Conservation (phyloP, 2,329 filamentous ascomycete species). For the Xylariaceae sp. region DNA sequence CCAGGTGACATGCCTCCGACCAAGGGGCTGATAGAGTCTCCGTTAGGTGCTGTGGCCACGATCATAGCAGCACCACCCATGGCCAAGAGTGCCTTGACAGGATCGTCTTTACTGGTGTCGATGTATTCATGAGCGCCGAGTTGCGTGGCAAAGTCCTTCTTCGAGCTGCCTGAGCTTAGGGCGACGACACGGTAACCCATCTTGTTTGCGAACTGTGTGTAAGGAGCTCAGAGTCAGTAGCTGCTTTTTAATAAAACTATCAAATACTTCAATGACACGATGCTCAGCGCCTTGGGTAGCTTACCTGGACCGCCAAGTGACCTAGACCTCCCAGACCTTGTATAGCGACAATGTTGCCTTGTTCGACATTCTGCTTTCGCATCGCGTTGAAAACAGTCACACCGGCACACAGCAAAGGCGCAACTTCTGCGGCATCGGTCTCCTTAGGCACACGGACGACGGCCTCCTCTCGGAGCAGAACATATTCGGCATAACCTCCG, state of each 20-base stretch:
- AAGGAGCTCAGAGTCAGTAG: no score
- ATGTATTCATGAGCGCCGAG: constrained; percentile 61
- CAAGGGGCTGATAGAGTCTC: constrained; percentile 50
- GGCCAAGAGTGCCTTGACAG: constrained; percentile 44
- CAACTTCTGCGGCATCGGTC: constrained; percentile 49
- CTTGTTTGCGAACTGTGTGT: constrained; percentile 64
- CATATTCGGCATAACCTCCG: constrained; percentile 67
- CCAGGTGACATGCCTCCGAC: constrained; percentile 48
- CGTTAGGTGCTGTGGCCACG: constrained; percentile 60
- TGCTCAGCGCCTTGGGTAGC: no score
- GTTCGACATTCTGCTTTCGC: constrained; percentile 49
- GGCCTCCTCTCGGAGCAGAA: constrained; percentile 56
- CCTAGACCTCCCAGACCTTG: constrained; percentile 74
- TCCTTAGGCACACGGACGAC: constrained; percentile 51
- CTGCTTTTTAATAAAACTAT: no score
- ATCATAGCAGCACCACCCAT: constrained; percentile 61
- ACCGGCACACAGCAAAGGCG: constrained; percentile 61
- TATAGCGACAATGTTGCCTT: constrained; percentile 51
- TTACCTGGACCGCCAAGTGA: constrained; percentile 74
- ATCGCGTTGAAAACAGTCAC: constrained; percentile 61
- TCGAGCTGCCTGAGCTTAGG: constrained; percentile 61
- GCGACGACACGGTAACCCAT: constrained; percentile 74
- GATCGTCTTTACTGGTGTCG: constrained; percentile 50
- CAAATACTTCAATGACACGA: no score
- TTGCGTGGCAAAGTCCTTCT: constrained; percentile 61